Conservation (phyloP, 305 asterid species). For the Striga hermonthica region DNA sequence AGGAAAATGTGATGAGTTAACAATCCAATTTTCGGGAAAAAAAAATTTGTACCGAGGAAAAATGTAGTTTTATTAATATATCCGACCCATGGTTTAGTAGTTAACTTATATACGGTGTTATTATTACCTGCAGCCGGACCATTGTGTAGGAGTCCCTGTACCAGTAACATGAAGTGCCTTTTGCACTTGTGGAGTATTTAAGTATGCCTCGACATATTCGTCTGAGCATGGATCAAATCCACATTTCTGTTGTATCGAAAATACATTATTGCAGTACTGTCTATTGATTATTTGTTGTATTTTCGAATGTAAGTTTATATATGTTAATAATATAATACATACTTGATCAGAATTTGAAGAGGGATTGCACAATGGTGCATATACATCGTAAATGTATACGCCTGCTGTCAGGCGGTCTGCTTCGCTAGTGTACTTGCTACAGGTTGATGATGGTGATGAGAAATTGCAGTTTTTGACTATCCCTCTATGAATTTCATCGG, state of each 20-base stretch:
- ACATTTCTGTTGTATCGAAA: not conserved
- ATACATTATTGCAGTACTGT: not conserved
- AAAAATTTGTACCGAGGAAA: too few relatives aligned
- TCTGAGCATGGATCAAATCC: slow-evolving; percentile 13
- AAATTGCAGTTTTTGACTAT: slow-evolving; percentile 39
- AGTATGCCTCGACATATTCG: not conserved
- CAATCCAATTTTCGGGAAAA: not conserved
- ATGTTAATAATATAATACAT: not conserved
- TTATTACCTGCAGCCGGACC: slow-evolving; percentile 40
- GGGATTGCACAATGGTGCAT: slow-evolving; percentile 40
- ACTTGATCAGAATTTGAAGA: slow-evolving; percentile 27
- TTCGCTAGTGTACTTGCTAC: slow-evolving; percentile 21
- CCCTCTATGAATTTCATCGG: slow-evolving; percentile 41
- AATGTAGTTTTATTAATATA: not conserved
- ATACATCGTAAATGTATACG: slow-evolving; percentile 31
- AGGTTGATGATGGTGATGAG: slow-evolving; percentile 26
- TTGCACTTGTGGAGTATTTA: too few relatives aligned
- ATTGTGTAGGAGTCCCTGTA: slow-evolving; percentile 29
- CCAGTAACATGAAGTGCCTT: slow-evolving; percentile 36
- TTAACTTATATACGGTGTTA: not conserved
- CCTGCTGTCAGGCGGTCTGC: slow-evolving; percentile 20
- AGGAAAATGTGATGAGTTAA: not conserved
- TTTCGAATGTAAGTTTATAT: too few relatives aligned
- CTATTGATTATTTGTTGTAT: too few relatives aligned
- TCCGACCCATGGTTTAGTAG: not conserved